phyloP scores from a whole-genome alignment of 306 rosid genomes.

The Geum urbanum region DNA sequence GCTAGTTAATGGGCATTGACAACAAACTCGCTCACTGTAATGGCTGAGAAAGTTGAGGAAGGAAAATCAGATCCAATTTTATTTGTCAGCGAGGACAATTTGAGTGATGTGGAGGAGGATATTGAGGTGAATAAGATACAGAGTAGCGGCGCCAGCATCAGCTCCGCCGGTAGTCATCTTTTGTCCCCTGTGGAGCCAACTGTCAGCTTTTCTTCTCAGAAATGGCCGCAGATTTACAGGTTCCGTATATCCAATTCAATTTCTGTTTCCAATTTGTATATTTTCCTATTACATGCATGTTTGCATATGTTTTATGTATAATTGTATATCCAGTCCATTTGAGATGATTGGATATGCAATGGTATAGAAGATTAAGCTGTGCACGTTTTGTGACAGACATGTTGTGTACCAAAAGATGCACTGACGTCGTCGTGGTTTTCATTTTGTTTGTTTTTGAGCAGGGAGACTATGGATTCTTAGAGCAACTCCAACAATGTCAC shows the following conservation, averaged over 20 bases:
- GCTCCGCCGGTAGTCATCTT: constrained; percentile 21
- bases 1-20: too few species aligned
- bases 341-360: too few species aligned
- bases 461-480: too few species aligned
- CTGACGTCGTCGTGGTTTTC: too few species aligned
- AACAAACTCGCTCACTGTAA: background rate
- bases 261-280: background rate
- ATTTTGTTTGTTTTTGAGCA: too few species aligned
- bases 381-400: too few species aligned
- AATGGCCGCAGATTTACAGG: constrained; percentile 91
- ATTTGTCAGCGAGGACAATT: constrained; percentile 26
- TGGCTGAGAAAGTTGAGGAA: constrained; percentile 31
- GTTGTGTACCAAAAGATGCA: too few species aligned
- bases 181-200: background rate
- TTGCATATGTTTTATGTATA: too few species aligned
- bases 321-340: too few species aligned
- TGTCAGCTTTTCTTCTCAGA: constrained; percentile 45
- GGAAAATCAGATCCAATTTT: constrained; percentile 28
- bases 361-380: too few species aligned
- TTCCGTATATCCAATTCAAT: constrained; percentile 4
- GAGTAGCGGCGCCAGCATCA: constrained; percentile 25
- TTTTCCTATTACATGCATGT: too few species aligned
- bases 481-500: too few species aligned
- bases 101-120: constrained; percentile 19
- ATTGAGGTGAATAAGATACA: constrained; percentile 32